A percentile compares a stretch with the other conserved stretches of the same genome.
These are phyloP conservation scores for Truncatella angustata DNA, from an alignment of 2,329 filamentous ascomycete genomes.

Conservation along the genomic window DNA sequence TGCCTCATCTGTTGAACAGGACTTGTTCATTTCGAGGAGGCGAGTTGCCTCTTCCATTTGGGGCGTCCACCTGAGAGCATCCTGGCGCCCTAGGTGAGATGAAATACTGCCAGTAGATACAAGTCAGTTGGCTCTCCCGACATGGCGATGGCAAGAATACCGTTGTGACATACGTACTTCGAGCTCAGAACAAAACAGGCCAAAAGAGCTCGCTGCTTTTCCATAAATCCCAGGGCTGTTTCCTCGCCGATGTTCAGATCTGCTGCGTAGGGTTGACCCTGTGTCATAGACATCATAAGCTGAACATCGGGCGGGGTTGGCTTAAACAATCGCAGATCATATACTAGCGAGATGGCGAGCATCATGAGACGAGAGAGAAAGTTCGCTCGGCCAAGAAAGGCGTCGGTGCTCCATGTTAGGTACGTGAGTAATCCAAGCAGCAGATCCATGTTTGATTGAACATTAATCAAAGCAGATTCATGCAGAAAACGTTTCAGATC, in stretches of 20 bases:
- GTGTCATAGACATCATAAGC: constrained; percentile 29
- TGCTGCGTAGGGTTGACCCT: constrained; percentile 19
- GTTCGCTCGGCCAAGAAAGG: constrained; percentile 28
- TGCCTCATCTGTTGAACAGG: constrained; percentile 25
- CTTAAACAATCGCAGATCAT: constrained; percentile 33
- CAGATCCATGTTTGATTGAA: constrained; percentile 30
- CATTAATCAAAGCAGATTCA: constrained; percentile 25
- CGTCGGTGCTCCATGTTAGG: constrained; percentile 34
- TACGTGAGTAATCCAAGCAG: constrained; percentile 35
- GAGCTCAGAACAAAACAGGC: constrained; percentile 30
- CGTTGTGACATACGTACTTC: constrained; percentile 14
- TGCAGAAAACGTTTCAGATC: constrained; percentile 30
- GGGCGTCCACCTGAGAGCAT: constrained; percentile 34
- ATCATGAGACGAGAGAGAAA: constrained; percentile 33
- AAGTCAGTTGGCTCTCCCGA: not conserved
- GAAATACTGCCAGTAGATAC: constrained; percentile 20
- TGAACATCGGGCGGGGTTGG: constrained; percentile 26
- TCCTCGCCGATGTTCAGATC: constrained; percentile 11
- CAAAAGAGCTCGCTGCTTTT: constrained; percentile 26
- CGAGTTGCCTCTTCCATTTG: constrained; percentile 35
- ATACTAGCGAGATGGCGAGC: constrained; percentile 34
- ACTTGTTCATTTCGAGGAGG: constrained; percentile 22
- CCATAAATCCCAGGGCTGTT: constrained; percentile 20
- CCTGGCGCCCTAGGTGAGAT: constrained; percentile 31
- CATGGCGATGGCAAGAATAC: not conserved